A percentile compares a stretch with the other conserved stretches of the same genome.
These are phyloP conservation scores for Phytophthora macrochlamydospora DNA, from an alignment of 352 stramenopile species.

Conservation along the genomic window DNA sequence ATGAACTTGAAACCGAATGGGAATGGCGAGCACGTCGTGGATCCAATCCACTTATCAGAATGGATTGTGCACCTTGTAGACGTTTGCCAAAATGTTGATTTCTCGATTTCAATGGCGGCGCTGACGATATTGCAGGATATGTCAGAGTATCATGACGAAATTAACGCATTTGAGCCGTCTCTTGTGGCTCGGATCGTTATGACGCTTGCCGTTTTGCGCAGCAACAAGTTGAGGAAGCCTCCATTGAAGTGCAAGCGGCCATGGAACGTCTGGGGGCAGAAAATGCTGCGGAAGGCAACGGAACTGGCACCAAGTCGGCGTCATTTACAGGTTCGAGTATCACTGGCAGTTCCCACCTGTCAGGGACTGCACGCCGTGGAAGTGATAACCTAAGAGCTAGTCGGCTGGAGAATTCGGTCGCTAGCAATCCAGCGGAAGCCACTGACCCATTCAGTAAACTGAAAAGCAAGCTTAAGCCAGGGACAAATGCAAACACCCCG, in stretches of 20 bases:
- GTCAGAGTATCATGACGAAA: slow-evolving; percentile 73
- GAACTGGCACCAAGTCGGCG: slow-evolving; percentile 29
- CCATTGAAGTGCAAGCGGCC: slow-evolving; percentile 81
- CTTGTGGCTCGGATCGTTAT: slow-evolving; percentile 87
- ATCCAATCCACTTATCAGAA: slow-evolving; percentile 58
- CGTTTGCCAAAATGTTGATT: slow-evolving; percentile 72
- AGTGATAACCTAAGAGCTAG: slow-evolving; percentile 55
- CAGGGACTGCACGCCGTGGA: slow-evolving; percentile 33
- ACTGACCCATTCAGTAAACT: slow-evolving; percentile 73
- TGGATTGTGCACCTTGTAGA: slow-evolving; percentile 87
- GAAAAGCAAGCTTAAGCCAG: slow-evolving; percentile 68
- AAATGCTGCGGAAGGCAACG: slow-evolving; percentile 13
- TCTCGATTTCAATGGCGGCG: slow-evolving; percentile 80
- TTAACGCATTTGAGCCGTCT: slow-evolving; percentile 68
- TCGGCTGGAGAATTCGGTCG: slow-evolving; percentile 38
- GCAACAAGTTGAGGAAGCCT: slow-evolving; percentile 88
- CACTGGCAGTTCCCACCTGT: slow-evolving; percentile 20
- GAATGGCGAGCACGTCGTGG: slow-evolving; percentile 35
- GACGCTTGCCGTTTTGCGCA: slow-evolving; percentile 85
- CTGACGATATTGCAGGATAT: slow-evolving; percentile 82
- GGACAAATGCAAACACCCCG: slow-evolving; percentile 26
- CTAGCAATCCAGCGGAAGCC: slow-evolving; percentile 34
- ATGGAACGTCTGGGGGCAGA: slow-evolving; percentile 62
- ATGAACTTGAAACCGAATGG: slow-evolving; percentile 58
- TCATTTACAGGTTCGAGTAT: slow-evolving; percentile 40